Conservation (phyloP, 768 basidiomycete species). For the Cystofilobasidium ferigula region DNA sequence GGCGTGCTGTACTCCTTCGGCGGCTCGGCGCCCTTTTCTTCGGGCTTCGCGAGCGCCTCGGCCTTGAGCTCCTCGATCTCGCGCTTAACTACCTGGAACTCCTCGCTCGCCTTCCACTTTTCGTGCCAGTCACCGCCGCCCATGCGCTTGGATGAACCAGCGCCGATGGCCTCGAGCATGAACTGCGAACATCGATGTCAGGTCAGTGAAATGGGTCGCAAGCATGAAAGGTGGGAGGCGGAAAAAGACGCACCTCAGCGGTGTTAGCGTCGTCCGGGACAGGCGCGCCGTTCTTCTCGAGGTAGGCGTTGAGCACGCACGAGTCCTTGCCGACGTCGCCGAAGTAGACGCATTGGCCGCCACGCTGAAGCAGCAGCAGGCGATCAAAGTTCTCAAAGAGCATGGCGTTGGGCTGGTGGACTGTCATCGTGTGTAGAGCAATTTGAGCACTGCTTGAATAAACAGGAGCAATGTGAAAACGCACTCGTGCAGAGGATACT, state of each 20-base stretch:
- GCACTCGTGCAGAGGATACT: constrained; percentile 65
- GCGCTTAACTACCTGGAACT: constrained; percentile 41
- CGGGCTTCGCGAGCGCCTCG: constrained; percentile 21
- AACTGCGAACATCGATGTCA: constrained; percentile 43
- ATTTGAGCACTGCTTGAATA: no score
- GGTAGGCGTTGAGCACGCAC: constrained; percentile 58
- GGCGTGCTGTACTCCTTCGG: constrained; percentile 47
- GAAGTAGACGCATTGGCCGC: constrained; percentile 62
- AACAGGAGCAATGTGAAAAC: neutral
- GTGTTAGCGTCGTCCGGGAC: constrained; percentile 55
- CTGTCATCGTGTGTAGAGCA: constrained; percentile 18
- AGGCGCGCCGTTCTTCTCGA: constrained; percentile 57
- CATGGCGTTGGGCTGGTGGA: constrained; percentile 79
- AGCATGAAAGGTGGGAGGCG: neutral
- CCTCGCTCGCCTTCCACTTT: constrained; percentile 65
- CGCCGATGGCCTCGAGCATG: constrained; percentile 47
- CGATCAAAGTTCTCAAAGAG: constrained; percentile 74
- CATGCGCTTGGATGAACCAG: constrained; percentile 50
- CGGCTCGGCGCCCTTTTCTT: constrained; percentile 23
- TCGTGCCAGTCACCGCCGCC: constrained; percentile 77
- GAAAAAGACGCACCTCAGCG: no score
- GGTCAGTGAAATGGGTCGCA: neutral
- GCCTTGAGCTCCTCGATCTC: constrained; percentile 45
- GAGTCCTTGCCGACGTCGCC: constrained; percentile 50
- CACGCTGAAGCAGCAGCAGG: constrained; percentile 61